Evolutionary conservation across 345 rosid species (phyloP).

Genomic region (Viola odorata): DNA sequence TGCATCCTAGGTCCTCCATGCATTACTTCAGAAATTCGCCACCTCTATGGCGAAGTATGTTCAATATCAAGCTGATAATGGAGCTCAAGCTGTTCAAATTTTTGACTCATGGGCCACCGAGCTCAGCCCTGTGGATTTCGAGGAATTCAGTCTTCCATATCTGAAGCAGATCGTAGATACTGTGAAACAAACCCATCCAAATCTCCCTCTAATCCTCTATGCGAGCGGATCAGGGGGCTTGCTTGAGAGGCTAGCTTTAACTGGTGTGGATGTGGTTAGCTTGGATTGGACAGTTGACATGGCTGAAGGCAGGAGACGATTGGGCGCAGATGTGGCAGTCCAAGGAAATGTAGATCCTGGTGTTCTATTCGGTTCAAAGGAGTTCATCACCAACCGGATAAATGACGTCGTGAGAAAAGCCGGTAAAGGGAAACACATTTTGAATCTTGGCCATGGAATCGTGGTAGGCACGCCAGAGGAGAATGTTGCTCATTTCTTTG

Average conservation of each 20-base stretch:
- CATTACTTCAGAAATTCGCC: slow-evolving; percentile 75
- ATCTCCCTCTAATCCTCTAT: slow-evolving; percentile 81
- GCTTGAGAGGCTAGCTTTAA: slow-evolving; percentile 76
- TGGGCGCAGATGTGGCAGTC: slow-evolving; percentile 72
- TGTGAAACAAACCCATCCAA: slow-evolving; percentile 78
- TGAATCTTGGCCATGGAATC: slow-evolving; percentile 95
- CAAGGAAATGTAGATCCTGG: slow-evolving; percentile 97
- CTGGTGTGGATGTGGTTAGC: slow-evolving; percentile 94
- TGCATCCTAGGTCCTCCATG: slow-evolving; percentile 61
- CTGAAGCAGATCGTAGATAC: slow-evolving; percentile 77
- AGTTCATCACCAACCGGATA: slow-evolving; percentile 79
- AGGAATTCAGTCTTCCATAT: slow-evolving; percentile 86
- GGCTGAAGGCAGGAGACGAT: slow-evolving; percentile 88
- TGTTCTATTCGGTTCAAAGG: slow-evolving; percentile 82
- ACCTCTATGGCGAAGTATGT: slow-evolving; percentile 84
- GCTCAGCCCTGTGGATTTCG: slow-evolving; percentile 93
- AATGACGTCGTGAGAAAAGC: slow-evolving; percentile 85
- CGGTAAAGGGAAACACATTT: slow-evolving; percentile 75
- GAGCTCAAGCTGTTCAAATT: slow-evolving; percentile 98
- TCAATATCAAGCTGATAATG: slow-evolving; percentile 73
- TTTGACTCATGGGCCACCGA: slow-evolving; percentile 99
- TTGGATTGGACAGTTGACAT: slow-evolving; percentile 98
- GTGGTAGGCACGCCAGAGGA: slow-evolving; percentile 93
- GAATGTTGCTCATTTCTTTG: slow-evolving; percentile 90
- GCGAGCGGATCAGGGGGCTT: slow-evolving; percentile 96